Evolutionary conservation across 2,329 filamentous ascomycete species (phyloP).

Genomic region (Aspergillus clavatus): DNA sequence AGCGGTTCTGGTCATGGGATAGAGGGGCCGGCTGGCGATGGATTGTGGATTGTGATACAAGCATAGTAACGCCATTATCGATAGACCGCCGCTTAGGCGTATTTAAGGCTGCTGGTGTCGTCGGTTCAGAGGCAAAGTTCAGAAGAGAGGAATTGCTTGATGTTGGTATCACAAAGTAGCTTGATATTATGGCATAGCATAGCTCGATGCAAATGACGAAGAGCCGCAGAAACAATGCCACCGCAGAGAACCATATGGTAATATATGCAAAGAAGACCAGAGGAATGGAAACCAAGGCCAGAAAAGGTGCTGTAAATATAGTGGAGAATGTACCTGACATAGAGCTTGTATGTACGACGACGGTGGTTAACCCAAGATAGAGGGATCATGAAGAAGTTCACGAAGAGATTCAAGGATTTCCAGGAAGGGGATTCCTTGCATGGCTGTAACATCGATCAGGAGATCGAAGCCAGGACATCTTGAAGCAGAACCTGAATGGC

Average conservation of each 20-base stretch:
- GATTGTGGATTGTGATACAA: not conserved
- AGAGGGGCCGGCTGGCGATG: slow-evolving; percentile 4
- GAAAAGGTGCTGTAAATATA: slow-evolving; percentile 55
- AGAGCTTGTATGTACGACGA: slow-evolving; percentile 11
- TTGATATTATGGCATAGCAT: slow-evolving; percentile 53
- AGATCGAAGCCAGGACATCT: not conserved
- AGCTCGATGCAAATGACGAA: slow-evolving; percentile 61
- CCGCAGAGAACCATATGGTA: slow-evolving; percentile 59
- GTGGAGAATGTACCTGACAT: slow-evolving; percentile 29
- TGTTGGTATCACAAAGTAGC: slow-evolving; percentile 44
- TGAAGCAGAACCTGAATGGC: not conserved
- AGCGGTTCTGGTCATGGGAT: slow-evolving; percentile 3
- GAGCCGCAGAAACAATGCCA: slow-evolving; percentile 57
- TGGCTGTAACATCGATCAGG: not conserved
- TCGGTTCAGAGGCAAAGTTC: slow-evolving; percentile 27
- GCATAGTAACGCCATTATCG: slow-evolving; percentile 11
- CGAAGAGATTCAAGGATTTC: not conserved
- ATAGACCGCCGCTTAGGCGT: slow-evolving; percentile 23
- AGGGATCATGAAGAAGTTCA: not conserved
- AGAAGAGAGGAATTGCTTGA: slow-evolving; percentile 25
- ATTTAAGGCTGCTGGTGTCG: slow-evolving; percentile 17
- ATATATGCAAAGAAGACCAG: slow-evolving; percentile 59
- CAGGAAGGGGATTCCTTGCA: not conserved
- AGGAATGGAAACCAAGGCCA: slow-evolving; percentile 59
- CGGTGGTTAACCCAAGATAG: too few relatives aligned